phyloP scores from a whole-genome alignment of 2,329 filamentous ascomycete species.

The Camillea tinctor region DNA sequence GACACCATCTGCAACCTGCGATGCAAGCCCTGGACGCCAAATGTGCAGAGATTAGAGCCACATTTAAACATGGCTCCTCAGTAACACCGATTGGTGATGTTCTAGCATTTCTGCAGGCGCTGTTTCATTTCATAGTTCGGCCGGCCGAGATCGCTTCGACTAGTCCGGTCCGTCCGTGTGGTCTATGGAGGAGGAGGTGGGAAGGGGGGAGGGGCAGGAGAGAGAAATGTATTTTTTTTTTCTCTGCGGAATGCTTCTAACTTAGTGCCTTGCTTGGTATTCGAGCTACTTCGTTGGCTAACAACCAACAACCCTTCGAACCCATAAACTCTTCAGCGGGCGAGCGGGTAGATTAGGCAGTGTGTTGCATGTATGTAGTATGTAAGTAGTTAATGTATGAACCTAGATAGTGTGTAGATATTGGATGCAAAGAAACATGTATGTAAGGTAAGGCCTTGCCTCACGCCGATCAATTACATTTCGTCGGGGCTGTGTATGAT shows the following conservation, averaged over 20 bases:
- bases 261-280: not conserved
- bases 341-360: not conserved
- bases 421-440: not conserved
- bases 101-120: slow-evolving; percentile 1
- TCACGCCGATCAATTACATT: not conserved
- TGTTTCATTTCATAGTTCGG: not conserved
- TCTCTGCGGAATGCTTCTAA: not conserved
- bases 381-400: too few relatives aligned
- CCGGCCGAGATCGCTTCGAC: not conserved
- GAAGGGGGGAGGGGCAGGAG: too few relatives aligned
- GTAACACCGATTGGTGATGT: not conserved
- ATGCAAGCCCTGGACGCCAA: not conserved
- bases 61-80: not conserved
- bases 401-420: not conserved
- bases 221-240: not conserved
- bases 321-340: not conserved
- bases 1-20: not conserved
- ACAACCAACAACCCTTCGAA: too few relatives aligned
- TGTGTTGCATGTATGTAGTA: too few relatives aligned
- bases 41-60: not conserved
- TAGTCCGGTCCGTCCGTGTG: not conserved
- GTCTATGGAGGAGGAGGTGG: not conserved
- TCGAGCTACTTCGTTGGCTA: too few relatives aligned
- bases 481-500: not conserved
- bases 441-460: not conserved